Evolutionary conservation across 805 yeast genomes (phyloP).

Genomic region (Debaryomyces maramus): DNA sequence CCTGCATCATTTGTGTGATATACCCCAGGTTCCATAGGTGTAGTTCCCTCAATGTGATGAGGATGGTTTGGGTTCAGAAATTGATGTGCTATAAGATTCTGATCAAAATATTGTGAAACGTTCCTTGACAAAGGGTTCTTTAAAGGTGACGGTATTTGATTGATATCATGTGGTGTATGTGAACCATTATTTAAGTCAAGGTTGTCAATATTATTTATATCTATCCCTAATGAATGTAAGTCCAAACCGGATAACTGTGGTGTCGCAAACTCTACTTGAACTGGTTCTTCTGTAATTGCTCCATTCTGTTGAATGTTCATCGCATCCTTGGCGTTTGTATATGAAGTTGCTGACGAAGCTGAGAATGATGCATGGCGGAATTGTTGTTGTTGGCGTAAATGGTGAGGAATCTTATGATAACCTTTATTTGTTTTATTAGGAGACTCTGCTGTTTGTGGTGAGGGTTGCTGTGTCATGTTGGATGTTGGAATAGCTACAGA

Average conservation of each 20-base stretch:
- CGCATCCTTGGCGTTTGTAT: constrained; percentile 53
- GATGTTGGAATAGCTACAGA: neutral
- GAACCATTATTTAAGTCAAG: constrained; percentile 24
- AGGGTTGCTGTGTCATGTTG: constrained; percentile 20
- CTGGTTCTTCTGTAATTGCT: constrained; percentile 47
- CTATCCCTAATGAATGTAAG: constrained; percentile 32
- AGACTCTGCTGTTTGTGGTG: constrained; percentile 23
- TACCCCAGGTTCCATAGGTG: constrained; percentile 35
- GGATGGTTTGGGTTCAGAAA: constrained; percentile 39
- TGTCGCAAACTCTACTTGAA: constrained; percentile 76
- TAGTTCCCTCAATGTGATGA: constrained; percentile 40
- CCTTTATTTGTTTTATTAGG: constrained; percentile 7
- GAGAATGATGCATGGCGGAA: constrained; percentile 60
- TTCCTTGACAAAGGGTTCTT: constrained; percentile 8
- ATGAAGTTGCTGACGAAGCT: constrained; percentile 61
- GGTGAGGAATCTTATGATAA: constrained; percentile 3
- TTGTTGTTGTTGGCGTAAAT: constrained; percentile 7
- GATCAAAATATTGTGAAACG: constrained; percentile 18
- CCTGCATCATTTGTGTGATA: constrained; percentile 19
- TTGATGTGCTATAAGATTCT: constrained; percentile 22
- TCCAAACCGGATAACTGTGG: constrained; percentile 66
- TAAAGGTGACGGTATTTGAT: neutral
- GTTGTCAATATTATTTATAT: constrained; percentile 29
- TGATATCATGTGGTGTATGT: constrained; percentile 1
- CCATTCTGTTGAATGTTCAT: constrained; percentile 31